Percentiles rank a stretch among this genome's conserved stretches.
Conservation (phyloP, 2,329 filamentous ascomycete genomes). For the Thielaviopsis cerberus region DNA sequence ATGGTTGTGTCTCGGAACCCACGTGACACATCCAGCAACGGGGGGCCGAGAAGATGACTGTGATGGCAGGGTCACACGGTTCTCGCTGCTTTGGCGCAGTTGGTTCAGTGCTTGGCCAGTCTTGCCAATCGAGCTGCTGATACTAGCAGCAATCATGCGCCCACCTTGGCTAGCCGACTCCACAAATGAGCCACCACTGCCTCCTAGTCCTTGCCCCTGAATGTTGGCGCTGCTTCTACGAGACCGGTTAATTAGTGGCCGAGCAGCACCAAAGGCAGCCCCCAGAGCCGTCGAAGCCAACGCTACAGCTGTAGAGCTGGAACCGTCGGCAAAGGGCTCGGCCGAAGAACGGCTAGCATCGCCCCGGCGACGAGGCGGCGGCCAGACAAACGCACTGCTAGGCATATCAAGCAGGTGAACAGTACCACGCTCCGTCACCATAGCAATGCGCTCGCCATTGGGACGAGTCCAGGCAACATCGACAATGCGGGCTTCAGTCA, state of each 20-base stretch:
- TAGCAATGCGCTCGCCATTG: conserved; percentile 62
- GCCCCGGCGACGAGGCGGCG: conserved; percentile 43
- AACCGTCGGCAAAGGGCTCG: conserved; percentile 28
- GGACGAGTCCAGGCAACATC: conserved; percentile 78
- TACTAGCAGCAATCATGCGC: conserved; percentile 52
- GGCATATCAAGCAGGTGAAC: conserved; percentile 84
- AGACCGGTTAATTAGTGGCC: conserved; percentile 37
- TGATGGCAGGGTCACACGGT: conserved; percentile 49
- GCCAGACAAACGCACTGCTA: conserved; percentile 68
- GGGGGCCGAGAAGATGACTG: conserved; percentile 29
- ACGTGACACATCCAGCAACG: conserved; percentile 41
- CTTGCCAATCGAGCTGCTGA: conserved; percentile 56
- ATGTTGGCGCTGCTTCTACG: conserved; percentile 30
- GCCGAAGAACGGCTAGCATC: conserved; percentile 21
- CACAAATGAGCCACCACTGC: conserved; percentile 11
- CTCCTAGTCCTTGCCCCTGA: background rate
- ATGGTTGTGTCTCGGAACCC: conserved; percentile 43
- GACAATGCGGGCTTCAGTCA: conserved; percentile 79
- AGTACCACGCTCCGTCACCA: conserved; percentile 89
- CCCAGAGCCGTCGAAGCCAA: conserved; percentile 53
- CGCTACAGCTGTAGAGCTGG: conserved; percentile 38
- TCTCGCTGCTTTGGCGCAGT: conserved; percentile 56
- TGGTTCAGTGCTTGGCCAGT: conserved; percentile 52
- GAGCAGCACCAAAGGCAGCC: conserved; percentile 50
- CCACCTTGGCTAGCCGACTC: conserved; percentile 50